Base-by-base conservation (phyloP, 2,329 filamentous ascomycete genomes). In the Aspergillus sp. region DNA sequence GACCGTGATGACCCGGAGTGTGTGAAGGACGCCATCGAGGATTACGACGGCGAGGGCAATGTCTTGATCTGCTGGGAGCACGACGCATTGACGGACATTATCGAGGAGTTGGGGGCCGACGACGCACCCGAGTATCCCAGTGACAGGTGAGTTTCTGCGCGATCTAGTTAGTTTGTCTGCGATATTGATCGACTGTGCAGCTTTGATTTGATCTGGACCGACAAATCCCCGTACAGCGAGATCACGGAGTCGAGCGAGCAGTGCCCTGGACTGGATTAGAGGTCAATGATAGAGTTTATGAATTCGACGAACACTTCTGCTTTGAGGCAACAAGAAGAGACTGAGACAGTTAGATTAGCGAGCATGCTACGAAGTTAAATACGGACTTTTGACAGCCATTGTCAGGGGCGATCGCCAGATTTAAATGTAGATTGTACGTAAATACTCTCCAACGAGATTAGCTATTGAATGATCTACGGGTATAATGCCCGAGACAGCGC, bases 21-120 rank as follows among this genome's bases (percentile, higher is more conserved):
- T 58, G 85, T 87, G 17, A 74, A 75, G 20, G 69, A 83, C 5
- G 75, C 75, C 0, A 79, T 87, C 1, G 64, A 81, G 1, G 61
- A 63, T 5, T 85, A 84, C 59, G 56, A 65, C 0, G 81, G 82
- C 0, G 57, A 68, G 0, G 83, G 82, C 2, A 87, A 87, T 61
- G 82, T 88, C 47, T 69, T 88, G 45, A 82, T 87, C 57, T 86
- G 83, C 73, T 87, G 84, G 84, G 80, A 86, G 64, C 85, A 87
- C 66, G 74, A 79, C 51, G 72, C 74, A 17, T 68, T 87, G 48
- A 79, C 75, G 34, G 75, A 83, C 59, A 82, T 87, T 62, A 80
- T 77, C 2, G 63, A 81, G 60, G 71, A 74, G 15, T 67, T 88
- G 17, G 85, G 85, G 0, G 81, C 78, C 54, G 66, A 77, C 7